Evolutionary conservation across 371 early-diverging fungal genomes (phyloP), one percentile per base, ranked within the genome.

Genomic region (Syncephalis fuscata): DNA sequence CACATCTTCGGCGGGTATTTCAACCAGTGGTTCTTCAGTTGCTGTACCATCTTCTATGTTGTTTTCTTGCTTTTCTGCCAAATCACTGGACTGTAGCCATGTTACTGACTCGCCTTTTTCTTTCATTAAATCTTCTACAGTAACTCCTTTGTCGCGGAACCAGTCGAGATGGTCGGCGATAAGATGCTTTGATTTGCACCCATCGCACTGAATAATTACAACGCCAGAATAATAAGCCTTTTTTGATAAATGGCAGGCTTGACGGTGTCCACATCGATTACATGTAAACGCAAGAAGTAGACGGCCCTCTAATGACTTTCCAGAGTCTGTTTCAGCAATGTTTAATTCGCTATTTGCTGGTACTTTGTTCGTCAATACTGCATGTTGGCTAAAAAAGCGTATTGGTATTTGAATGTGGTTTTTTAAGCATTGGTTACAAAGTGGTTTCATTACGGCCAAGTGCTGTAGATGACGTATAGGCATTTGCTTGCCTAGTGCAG

Each of bases 91-190:
- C 11, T 32, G 32, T 32, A 32, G 32, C 44, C 49, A 10, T 11
- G 15, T 23, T 7, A 88, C 76, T 2, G 62, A 74, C 56, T 84
- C 86, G n/a, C 87, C 88, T 51, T 80, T 79, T 52, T 80, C 80
- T 52, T 68, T 65, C 64, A 90, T 73, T 27, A 93, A 61, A 50
- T 88, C 83, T 60, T 91, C 88, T 16, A 92, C 71, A 2, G 79
- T 89, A 4, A 82, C 76, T 21, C 66, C 64, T 19, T 64, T 55
- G 58, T 78, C 80, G 41, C 70, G 65, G 62, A 88, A 89, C 88
- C 88, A 96, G 11, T 92, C 94, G 40, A 92, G 64, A 66, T 96
- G 84, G 54, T 96, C 97, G 3, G 97, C 95, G 55, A 96, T 92
- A 53, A 96, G 60, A 58, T 96, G 97, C 23, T 80, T 68, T 53